A percentile compares a stretch with the other conserved stretches of the same genome.
These are phyloP conservation scores for Calonectria leucothoes DNA, from an alignment of 2,329 filamentous ascomycete genomes.

Conservation along the genomic window DNA sequence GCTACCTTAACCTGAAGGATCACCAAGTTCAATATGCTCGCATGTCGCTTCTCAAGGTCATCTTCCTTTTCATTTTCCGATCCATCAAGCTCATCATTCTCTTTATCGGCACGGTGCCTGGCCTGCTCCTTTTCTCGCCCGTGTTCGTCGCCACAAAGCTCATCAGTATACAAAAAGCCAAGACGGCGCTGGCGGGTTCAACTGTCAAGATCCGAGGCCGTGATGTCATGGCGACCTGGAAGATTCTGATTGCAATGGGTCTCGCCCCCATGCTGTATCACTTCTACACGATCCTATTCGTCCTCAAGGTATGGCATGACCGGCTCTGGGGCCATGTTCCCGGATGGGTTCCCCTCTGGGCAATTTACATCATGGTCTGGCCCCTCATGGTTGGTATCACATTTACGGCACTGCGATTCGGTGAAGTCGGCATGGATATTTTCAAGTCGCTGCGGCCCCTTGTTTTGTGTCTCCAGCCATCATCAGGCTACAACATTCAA, in stretches of 20 bases:
- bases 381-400: conserved; percentile 88
- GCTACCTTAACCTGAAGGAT: conserved; percentile 88
- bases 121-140: conserved; percentile 86
- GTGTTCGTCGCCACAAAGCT: conserved; percentile 87
- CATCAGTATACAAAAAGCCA: conserved; percentile 85
- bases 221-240: conserved; percentile 95
- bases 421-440: conserved; percentile 99
- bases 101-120: conserved; percentile 84
- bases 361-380: conserved; percentile 79
- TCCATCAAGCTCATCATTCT: conserved; percentile 82
- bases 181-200: conserved; percentile 84
- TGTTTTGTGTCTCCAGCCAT: conserved; percentile 85
- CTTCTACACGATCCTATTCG: conserved; percentile 80
- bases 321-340: conserved; percentile 86
- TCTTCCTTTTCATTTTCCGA: conserved; percentile 83
- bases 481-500: conserved; percentile 84
- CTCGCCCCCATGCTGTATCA: conserved; percentile 86
- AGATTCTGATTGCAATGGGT: conserved; percentile 87
- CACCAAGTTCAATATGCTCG: conserved; percentile 95
- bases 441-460: conserved; percentile 93
- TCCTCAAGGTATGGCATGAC: conserved; percentile 83
- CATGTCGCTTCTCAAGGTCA: conserved; percentile 80
- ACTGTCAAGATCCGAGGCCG: conserved; percentile 89
- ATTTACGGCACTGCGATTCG: conserved; percentile 92
- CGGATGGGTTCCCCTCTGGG: conserved; percentile 81